phyloP scores from a whole-genome alignment of 495 filamentous ascomycete genomes.

The Hypomontagnella monticulosa region DNA sequence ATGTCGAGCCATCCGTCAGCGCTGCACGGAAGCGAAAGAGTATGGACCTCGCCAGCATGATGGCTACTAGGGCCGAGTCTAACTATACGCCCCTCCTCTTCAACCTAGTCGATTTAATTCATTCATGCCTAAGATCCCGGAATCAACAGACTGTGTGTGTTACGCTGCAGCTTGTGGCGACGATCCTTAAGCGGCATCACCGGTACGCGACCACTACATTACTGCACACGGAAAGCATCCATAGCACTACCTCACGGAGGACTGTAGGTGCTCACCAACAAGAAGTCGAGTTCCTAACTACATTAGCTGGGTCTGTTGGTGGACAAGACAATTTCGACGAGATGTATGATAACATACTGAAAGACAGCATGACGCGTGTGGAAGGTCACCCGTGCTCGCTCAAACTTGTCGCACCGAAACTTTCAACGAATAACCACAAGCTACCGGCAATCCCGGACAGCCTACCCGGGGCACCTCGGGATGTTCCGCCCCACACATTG shows the following conservation, averaged over 20 bases:
- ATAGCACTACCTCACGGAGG: constrained; percentile 62
- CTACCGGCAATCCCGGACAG: constrained; percentile 59
- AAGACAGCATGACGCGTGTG: constrained; percentile 79
- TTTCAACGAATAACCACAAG: constrained; percentile 61
- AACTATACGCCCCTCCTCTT: constrained; percentile 87
- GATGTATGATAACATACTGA: constrained; percentile 81
- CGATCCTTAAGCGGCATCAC: constrained; percentile 87
- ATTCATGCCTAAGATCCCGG: constrained; percentile 81
- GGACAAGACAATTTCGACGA: constrained; percentile 77
- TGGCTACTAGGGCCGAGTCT: constrained; percentile 71
- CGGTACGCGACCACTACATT: constrained; percentile 82
- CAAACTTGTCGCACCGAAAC: constrained; percentile 64
- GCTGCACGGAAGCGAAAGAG: constrained; percentile 84
- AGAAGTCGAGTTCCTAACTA: constrained; percentile 78
- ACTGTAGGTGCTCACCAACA: constrained; percentile 82
- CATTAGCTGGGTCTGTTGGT: constrained; percentile 75
- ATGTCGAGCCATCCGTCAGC: constrained; percentile 54
- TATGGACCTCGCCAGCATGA: constrained; percentile 81
- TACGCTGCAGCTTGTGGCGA: constrained; percentile 83
- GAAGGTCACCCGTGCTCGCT: constrained; percentile 82
- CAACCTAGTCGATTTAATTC: constrained; percentile 90
- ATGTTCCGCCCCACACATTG: constrained; percentile 68
- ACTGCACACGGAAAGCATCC: constrained; percentile 68
- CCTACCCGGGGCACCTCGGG: constrained; percentile 62
- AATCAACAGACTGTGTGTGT: constrained; percentile 90